Percentiles rank a stretch among this genome's conserved stretches.
Conservation (phyloP, 2,329 filamentous ascomycete species). For the Beauveria pseudobassiana region DNA sequence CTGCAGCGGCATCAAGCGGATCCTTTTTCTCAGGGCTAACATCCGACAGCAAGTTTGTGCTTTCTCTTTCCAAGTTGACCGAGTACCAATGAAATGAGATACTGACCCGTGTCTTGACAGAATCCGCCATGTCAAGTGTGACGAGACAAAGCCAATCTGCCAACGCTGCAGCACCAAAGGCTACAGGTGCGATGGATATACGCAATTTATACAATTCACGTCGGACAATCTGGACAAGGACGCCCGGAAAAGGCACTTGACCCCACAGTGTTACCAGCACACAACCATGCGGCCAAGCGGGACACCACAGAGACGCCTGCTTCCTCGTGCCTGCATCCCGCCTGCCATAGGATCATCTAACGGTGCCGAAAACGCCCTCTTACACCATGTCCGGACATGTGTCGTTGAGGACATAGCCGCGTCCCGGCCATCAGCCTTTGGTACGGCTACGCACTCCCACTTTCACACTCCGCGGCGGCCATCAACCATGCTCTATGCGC, state of each 20-base stretch:
- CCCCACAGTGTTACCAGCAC: not conserved
- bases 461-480: not conserved
- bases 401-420: not conserved
- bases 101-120: not conserved
- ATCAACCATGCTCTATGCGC: not conserved
- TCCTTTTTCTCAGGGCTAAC: not conserved
- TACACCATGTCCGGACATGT: not conserved
- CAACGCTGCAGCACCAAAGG: conserved; percentile 11
- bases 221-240: not conserved
- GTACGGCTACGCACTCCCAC: not conserved
- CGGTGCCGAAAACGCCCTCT: not conserved
- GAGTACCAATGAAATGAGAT: no score
- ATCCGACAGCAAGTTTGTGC: not conserved
- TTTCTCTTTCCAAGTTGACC: not conserved
- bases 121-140: conserved; percentile 16
- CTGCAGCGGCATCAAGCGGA: not conserved
- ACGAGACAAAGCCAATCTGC: conserved; percentile 13
- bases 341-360: not conserved
- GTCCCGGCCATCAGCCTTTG: not conserved
- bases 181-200: conserved; percentile 15
- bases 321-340: not conserved
- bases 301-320: not conserved
- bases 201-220: not conserved
- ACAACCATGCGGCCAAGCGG: not conserved
- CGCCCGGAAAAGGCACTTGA: not conserved